Evolutionary conservation across 371 early-diverging fungal genomes (phyloP), one percentile per base, ranked within the genome.

Genomic region (Rhizopus delemar): DNA sequence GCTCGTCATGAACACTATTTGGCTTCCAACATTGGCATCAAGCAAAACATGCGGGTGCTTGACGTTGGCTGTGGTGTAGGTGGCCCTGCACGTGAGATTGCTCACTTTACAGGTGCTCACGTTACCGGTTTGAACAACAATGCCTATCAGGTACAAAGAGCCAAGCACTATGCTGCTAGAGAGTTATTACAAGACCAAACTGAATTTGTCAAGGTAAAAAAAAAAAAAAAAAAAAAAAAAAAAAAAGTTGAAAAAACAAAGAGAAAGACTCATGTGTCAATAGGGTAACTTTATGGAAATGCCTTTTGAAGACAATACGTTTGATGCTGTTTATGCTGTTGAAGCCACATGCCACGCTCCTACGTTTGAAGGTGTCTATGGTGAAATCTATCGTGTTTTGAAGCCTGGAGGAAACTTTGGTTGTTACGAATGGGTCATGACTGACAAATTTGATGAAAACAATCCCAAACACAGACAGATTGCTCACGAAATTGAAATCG

Each of bases 31-130:
- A 86, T 89, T 46, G 84, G 82, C 33, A 79, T 95, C 62, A 80
- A 84, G 65, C 68, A 81, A 5, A 81, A 82, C 32, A 83, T 83
- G 86, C 79, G 80, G 52, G 91, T 93, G 3, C 77, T 91, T 56
- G 97, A 95, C 68, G 89, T 94, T 43, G 95, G 95, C 33, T 93
- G 95, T 69, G 95, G 95, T 66, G 93, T 94, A 39, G 94, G 96
- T 66, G 97, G 97, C 11, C 97, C 97, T n/a, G 88, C 93, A 41
- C 90, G 97, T 57, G 95, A 95, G 63, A 92, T 95, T 69, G 86
- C 88, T 54, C 86, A 89, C 63, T 92, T 95, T 66, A 86, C 91
- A 15, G 96, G 94, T 33, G 93, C 94, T 35, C 88, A 90, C 61
- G 77, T 97, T 59, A 91, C 90, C 9, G 96, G 96, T 16, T 74